These are phyloP conservation scores for Exidia glandulosa DNA, from an alignment of 768 basidiomycete species.

Conservation along the genomic window DNA sequence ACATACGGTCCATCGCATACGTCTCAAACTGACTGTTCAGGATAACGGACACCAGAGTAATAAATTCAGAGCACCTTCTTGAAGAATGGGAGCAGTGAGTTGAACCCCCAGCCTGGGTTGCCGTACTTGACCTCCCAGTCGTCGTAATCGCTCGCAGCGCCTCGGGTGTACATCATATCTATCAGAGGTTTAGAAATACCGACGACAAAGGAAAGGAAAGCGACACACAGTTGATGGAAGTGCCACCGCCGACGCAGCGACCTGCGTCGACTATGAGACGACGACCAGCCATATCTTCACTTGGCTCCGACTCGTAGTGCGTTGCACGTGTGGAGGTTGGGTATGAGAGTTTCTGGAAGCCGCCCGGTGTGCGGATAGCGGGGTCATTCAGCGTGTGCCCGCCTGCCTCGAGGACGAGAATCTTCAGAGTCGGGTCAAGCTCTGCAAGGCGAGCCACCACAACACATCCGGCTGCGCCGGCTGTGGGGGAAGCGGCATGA, in stretches of 20 bases:
- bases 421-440: conserved; percentile 42
- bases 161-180: conserved; percentile 45
- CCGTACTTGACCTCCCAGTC: conserved; percentile 41
- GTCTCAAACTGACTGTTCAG: conserved; percentile 23
- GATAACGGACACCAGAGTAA: neutral
- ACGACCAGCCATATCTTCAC: conserved; percentile 36
- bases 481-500: no score
- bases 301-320: conserved; percentile 27
- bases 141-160: conserved; percentile 53
- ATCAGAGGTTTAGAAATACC: conserved; percentile 9
- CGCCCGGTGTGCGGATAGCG: conserved; percentile 43
- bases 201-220: neutral
- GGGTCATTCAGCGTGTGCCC: conserved; percentile 35
- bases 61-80: conserved; percentile 34
- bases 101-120: conserved; percentile 53
- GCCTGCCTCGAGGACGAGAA: conserved; percentile 53
- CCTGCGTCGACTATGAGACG: conserved; percentile 32
- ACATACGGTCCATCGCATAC: conserved; percentile 20
- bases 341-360: conserved; percentile 32
- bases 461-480: conserved; percentile 46
- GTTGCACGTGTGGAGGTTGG: conserved; percentile 32
- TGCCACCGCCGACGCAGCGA: conserved; percentile 50
- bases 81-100: conserved; percentile 44
- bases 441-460: conserved; percentile 42
- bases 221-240: conserved; percentile 42